These are phyloP conservation scores for Beauveria varroae DNA, from an alignment of 2,329 filamentous ascomycete species.

Conservation along the genomic window DNA sequence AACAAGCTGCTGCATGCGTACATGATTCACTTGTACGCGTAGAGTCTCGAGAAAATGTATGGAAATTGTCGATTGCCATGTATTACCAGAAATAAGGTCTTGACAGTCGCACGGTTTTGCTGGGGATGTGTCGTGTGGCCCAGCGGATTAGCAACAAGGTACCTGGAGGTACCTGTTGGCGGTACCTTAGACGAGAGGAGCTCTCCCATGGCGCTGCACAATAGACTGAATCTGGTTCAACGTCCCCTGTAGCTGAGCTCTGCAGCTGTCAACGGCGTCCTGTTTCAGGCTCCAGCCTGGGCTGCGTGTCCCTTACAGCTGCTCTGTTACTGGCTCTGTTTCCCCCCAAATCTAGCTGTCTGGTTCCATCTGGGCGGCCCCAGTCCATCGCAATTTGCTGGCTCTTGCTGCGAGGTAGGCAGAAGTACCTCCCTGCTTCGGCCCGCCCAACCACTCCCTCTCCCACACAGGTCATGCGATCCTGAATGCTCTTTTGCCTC, in stretches of 20 bases:
- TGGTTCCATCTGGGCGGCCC: neutral
- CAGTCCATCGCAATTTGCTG: neutral
- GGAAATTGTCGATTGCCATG: neutral
- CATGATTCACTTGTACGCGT: neutral
- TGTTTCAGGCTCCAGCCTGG: neutral
- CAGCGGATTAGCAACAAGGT: neutral
- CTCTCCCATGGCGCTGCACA: neutral
- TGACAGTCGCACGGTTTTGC: neutral
- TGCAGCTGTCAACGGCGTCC: neutral
- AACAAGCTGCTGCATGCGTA: slow-evolving; percentile 2
- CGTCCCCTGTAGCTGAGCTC: neutral
- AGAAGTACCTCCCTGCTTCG: neutral
- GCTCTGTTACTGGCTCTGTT: neutral
- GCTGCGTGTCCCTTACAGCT: neutral
- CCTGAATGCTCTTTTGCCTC: slow-evolving; percentile 24
- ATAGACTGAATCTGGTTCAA: neutral
- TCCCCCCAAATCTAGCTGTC: neutral
- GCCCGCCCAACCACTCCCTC: slow-evolving; percentile 11
- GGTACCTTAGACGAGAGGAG: neutral
- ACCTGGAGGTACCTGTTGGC: neutral
- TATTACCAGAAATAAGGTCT: neutral
- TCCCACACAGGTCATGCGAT: slow-evolving; percentile 30
- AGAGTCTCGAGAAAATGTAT: neutral
- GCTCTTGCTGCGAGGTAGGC: neutral
- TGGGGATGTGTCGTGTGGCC: neutral